These are phyloP conservation scores for Drechslerella coelobrocha DNA, from an alignment of 2,329 filamentous ascomycete genomes.

Conservation along the genomic window DNA sequence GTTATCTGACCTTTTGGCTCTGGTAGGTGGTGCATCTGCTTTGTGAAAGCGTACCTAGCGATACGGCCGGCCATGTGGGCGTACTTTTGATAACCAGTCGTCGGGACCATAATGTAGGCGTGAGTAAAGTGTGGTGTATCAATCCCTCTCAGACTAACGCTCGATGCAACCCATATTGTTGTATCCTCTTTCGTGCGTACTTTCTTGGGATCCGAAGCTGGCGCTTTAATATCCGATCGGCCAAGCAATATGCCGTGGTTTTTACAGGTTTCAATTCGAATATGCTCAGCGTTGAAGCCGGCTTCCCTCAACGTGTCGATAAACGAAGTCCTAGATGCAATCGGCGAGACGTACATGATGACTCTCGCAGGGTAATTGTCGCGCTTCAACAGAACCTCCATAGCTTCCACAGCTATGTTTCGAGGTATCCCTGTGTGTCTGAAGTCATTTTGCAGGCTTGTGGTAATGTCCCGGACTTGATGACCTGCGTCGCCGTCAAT, in stretches of 20 bases:
- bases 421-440: slow-evolving; percentile 36
- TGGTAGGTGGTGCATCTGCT: not conserved
- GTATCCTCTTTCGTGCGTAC: slow-evolving; percentile 34
- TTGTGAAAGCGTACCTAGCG: slow-evolving; percentile 35
- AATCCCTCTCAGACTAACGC: slow-evolving; percentile 12
- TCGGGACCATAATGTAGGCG: slow-evolving; percentile 43
- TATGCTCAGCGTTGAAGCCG: slow-evolving; percentile 28
- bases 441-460: slow-evolving; percentile 44
- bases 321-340: slow-evolving; percentile 19
- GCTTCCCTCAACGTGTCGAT: slow-evolving; percentile 17
- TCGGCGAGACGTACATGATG: slow-evolving; percentile 42
- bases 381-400: slow-evolving; percentile 52
- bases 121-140: slow-evolving; percentile 45
- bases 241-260: slow-evolving; percentile 21
- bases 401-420: slow-evolving; percentile 37
- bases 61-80: slow-evolving; percentile 45
- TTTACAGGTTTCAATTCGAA: slow-evolving; percentile 12
- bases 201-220: not conserved
- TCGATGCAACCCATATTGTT: slow-evolving; percentile 36
- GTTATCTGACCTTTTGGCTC: slow-evolving; percentile 42
- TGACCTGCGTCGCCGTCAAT: not conserved
- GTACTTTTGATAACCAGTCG: slow-evolving; percentile 42
- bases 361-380: slow-evolving; percentile 54
- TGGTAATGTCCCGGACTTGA: slow-evolving; percentile 32
- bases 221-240: slow-evolving; percentile 29